Evolutionary conservation across 1,139 yeast species (phyloP), one percentile per base, ranked within the genome.

Genomic region (Eremothecium gossypii): DNA sequence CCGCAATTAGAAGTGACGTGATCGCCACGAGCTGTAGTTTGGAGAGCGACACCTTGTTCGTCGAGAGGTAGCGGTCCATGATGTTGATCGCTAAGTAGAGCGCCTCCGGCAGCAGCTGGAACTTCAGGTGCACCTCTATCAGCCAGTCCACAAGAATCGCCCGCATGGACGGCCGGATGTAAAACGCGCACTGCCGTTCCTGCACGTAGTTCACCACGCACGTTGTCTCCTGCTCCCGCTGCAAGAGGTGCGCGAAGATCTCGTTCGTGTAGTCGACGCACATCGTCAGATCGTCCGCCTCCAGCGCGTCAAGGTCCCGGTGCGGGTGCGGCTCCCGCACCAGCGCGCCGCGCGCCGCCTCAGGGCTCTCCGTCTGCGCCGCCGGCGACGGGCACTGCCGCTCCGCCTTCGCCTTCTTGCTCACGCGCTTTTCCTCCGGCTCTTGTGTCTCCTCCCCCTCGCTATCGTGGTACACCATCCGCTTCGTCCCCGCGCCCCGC

Each of bases 131-230:
- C 63, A 89, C 93, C 61, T 87, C 95, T 12, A 87, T 87, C 50
- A 89, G 71, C 97, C 97, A 89, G 64, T 91, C 96, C 20, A 89
- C 86, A 48, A 89, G 68, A 39, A 89, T 84, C 10, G 91, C 83
- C 50, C 96, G 74, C 84, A 85, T 84, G 49, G 79, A 76, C 50
- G 96, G 95, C 55, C 82, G 77, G 50, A 85, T 65, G 45, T 78
- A 45, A 72, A 71, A 65, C 78, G 93, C 41, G 9, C 53, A 55
- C 5, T 48, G 46, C 20, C 37, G 32, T 27, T 48, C 52, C 26
- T 31, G 30, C n/a, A 86, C 67, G 56, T 85, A 86, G 50, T 77
- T 73, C 8, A 89, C 70, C 51, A 77, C 79, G 8, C 96, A 95
- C 58, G 83, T 68, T 49, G 87, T 84, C 53, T 74, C 70, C 41